Evolutionary conservation across 2,329 filamentous ascomycete genomes (phyloP).

Genomic region (Purpureocillium takamizusanense): DNA sequence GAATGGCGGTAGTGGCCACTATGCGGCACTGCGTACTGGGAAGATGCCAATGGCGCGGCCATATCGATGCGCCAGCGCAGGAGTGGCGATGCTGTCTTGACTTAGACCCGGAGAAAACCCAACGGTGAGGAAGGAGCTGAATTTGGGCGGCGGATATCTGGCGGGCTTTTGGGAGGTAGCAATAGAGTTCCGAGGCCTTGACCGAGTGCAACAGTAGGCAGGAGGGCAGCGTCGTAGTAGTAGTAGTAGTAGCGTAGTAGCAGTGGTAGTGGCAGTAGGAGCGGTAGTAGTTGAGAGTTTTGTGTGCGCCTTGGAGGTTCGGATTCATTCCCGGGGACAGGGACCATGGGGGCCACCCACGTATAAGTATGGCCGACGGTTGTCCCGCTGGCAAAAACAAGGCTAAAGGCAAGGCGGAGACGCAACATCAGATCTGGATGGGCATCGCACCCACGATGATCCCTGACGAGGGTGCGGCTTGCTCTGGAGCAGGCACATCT

Average conservation of each 20-base stretch:
- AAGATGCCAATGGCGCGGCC: constrained; percentile 21
- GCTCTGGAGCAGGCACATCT: constrained; percentile 5
- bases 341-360: constrained; percentile 6
- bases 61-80: constrained; percentile 2
- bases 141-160: no score
- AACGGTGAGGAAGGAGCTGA: no score
- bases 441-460: constrained; percentile 7
- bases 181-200: no score
- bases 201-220: no score
- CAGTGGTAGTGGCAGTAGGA: no score
- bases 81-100: no score
- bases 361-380: constrained; percentile 10
- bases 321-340: constrained; percentile 1
- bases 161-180: no score
- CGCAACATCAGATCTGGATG: constrained; percentile 12
- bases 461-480: constrained; percentile 2
- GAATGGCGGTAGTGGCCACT: constrained; percentile 25
- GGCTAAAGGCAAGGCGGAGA: constrained; percentile 2
- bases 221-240: background rate
- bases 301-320: constrained; percentile 3
- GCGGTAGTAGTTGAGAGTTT: constrained; percentile 8
- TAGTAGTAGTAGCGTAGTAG: no score
- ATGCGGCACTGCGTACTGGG: constrained; percentile 10
- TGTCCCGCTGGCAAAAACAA: constrained; percentile 1
- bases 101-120: no score